A percentile compares a stretch with the other conserved stretches of the same genome.
Evolutionary conservation across 163 green algal genomes (phyloP).

Genomic region (Coccomyxa subellipsoidea): DNA sequence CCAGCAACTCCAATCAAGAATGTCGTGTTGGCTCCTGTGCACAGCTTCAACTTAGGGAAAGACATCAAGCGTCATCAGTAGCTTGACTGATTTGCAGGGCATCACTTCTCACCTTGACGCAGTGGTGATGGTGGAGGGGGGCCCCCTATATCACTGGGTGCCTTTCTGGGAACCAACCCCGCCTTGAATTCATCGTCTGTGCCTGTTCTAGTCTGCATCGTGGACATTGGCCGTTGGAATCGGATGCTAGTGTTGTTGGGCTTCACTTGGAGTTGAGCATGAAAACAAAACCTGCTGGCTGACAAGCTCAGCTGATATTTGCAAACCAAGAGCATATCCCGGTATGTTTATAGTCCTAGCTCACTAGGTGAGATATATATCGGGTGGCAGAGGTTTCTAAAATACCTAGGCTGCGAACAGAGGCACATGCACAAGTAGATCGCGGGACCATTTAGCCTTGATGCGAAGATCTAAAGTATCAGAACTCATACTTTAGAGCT

Average conservation of each 20-base stretch:
- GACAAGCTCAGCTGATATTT: background rate
- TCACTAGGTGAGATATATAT: background rate
- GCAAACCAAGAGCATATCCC: background rate
- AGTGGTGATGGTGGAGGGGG: background rate
- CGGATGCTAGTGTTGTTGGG: background rate
- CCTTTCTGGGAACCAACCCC: background rate
- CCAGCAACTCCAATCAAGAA: constrained; percentile 63
- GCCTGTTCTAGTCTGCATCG: background rate
- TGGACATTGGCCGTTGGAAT: no score
- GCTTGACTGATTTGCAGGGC: no score
- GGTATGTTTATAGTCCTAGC: background rate
- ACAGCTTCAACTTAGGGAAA: background rate
- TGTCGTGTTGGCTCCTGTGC: constrained; percentile 4
- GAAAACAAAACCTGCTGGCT: background rate
- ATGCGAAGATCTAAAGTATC: no score
- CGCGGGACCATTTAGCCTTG: no score
- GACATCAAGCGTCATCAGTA: background rate
- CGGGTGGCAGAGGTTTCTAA: background rate
- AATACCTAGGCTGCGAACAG: background rate
- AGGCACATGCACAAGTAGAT: no score
- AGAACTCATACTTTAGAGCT: no score
- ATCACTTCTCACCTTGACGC: background rate
- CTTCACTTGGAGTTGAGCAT: background rate
- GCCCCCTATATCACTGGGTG: background rate
- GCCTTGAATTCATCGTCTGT: background rate